phyloP scores from a whole-genome alignment of 2,329 filamentous ascomycete species.

The Didymosphaeria variabile region DNA sequence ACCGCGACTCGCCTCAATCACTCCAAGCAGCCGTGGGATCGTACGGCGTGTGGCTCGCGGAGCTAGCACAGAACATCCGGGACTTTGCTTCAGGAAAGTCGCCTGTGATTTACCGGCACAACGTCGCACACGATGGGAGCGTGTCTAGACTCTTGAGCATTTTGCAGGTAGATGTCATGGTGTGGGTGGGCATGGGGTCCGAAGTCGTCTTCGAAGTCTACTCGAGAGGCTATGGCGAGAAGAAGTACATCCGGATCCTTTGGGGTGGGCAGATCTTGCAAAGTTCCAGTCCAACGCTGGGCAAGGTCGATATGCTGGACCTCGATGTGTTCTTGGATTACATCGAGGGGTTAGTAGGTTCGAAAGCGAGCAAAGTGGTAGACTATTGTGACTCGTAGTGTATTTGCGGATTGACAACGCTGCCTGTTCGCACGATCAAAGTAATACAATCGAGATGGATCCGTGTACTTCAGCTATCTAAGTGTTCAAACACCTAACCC shows the following conservation, averaged over 20 bases:
- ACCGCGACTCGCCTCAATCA: slow-evolving; percentile 71
- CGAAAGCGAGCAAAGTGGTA: slow-evolving; percentile 53
- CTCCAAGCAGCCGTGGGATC: slow-evolving; percentile 69
- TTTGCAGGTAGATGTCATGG: slow-evolving; percentile 77
- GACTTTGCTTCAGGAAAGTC: slow-evolving; percentile 37
- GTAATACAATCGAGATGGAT: background rate
- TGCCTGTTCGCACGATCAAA: background rate
- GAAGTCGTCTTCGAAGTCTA: slow-evolving; percentile 82
- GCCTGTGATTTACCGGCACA: slow-evolving; percentile 71
- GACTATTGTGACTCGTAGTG: slow-evolving; percentile 41
- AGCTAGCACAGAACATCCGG: slow-evolving; percentile 73
- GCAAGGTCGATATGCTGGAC: slow-evolving; percentile 75
- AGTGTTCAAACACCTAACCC: background rate
- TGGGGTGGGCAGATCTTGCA: slow-evolving; percentile 73
- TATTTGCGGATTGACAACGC: too few relatives aligned
- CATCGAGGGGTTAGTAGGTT: slow-evolving; percentile 75
- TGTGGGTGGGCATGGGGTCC: slow-evolving; percentile 84
- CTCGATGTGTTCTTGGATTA: slow-evolving; percentile 71
- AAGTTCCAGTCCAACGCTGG: slow-evolving; percentile 75
- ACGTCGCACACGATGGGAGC: slow-evolving; percentile 82
- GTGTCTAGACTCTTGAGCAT: slow-evolving; percentile 73
- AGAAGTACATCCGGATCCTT: slow-evolving; percentile 69
- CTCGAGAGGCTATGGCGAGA: slow-evolving; percentile 26
- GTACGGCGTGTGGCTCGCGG: slow-evolving; percentile 78
- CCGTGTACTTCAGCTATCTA: background rate